Conservation (phyloP, 306 rosid genomes). For the Rosa persica region DNA sequence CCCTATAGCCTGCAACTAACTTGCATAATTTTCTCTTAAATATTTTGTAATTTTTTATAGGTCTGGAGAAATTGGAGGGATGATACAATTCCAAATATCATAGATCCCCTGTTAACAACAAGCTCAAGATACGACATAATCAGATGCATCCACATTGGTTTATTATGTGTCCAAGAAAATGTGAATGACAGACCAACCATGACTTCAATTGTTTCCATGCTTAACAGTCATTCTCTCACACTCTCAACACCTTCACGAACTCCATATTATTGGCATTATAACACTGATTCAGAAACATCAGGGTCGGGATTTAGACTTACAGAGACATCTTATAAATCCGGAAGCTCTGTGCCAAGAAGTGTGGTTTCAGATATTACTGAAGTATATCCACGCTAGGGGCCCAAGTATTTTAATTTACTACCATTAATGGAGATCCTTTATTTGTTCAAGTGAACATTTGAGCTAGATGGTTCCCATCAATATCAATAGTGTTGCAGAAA, state of each 20-base stretch:
- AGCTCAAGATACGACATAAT: background rate
- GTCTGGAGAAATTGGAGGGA: constrained; percentile 24
- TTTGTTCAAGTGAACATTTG: no score
- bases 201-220: background rate
- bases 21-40: background rate
- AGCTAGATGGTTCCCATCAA: no score
- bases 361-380: background rate
- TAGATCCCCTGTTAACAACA: constrained; percentile 4
- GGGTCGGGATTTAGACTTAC: background rate
- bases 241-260: background rate
- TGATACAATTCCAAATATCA: background rate
- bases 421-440: no score
- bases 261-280: background rate
- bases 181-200: background rate
- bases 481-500: no score
- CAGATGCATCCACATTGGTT: constrained; percentile 19
- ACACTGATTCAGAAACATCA: background rate
- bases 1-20: no score
- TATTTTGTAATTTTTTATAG: background rate
- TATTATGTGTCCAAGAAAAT: constrained; percentile 7
- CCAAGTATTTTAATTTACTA: no score
- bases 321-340: background rate
- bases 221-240: background rate
- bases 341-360: background rate
- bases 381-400: background rate